Percentiles rank a stretch among this genome's conserved stretches.
Conservation (phyloP, 345 rosid species). For the Aquilaria sinensis region DNA sequence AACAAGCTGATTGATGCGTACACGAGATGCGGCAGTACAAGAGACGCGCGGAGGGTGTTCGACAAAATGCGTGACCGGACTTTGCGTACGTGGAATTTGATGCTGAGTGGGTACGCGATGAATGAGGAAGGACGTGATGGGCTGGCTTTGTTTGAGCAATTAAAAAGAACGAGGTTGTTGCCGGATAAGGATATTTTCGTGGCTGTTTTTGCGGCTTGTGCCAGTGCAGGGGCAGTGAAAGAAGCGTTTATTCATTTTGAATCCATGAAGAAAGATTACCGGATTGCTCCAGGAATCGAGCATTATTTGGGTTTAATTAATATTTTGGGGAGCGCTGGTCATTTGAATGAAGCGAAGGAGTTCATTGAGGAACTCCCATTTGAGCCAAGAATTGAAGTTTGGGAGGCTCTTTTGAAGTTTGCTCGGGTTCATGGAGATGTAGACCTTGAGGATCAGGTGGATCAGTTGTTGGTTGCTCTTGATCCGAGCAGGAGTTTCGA, state of each 20-base stretch:
- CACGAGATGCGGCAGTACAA: conserved; percentile 25
- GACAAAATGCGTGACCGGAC: conserved; percentile 45
- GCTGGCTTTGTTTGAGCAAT: conserved; percentile 34
- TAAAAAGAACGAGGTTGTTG: conserved; percentile 26
- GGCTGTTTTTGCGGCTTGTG: conserved; percentile 37
- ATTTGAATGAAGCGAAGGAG: conserved; percentile 43
- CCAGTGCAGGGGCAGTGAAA: conserved; percentile 28
- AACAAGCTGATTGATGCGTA: conserved; percentile 30
- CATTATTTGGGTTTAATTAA: conserved; percentile 36
- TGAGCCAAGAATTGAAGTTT: conserved; percentile 30
- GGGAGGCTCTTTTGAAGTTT: conserved; percentile 29
- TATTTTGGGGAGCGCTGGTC: conserved; percentile 34
- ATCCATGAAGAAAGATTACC: conserved; percentile 32
- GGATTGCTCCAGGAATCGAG: conserved; percentile 28
- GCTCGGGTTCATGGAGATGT: conserved; percentile 50
- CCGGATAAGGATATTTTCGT: conserved; percentile 27
- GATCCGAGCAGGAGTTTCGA: conserved; percentile 24
- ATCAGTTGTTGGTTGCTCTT: conserved; percentile 28
- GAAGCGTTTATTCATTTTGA: conserved; percentile 32
- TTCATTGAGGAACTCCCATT: conserved; percentile 42
- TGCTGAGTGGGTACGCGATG: conserved; percentile 38
- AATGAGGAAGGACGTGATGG: conserved; percentile 38
- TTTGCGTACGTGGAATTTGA: conserved; percentile 32
- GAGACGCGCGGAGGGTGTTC: conserved; percentile 43
- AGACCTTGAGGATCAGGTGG: conserved; percentile 39